Percentiles rank a stretch among this genome's conserved stretches.
Evolutionary conservation across 2,329 filamentous ascomycete species (phyloP).

Genomic region (Scopulariopsis brevicaulis): DNA sequence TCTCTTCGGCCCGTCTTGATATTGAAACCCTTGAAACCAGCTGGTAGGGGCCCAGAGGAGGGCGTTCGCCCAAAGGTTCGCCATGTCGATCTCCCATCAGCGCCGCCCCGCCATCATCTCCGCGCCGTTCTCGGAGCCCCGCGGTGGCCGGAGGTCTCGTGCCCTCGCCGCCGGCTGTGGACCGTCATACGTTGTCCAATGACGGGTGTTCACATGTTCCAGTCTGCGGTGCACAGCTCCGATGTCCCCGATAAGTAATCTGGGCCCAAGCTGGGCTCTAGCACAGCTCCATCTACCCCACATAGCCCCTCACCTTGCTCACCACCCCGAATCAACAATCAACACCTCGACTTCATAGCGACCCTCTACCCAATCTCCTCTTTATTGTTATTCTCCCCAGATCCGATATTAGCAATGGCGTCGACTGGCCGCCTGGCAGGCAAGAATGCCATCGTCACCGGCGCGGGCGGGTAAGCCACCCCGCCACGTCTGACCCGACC

Average conservation of each 20-base stretch:
- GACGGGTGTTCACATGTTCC: too few species aligned
- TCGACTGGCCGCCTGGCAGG: slow-evolving; percentile 39
- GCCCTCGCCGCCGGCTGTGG: too few species aligned
- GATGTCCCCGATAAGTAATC: background rate
- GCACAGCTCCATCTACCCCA: background rate
- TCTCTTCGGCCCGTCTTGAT: too few species aligned
- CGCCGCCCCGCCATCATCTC: too few species aligned
- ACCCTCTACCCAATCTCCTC: background rate
- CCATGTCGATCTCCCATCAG: too few species aligned
- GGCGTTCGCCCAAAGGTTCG: too few species aligned
- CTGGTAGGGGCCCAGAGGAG: too few species aligned
- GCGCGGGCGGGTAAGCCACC: slow-evolving; percentile 64
- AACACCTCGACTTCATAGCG: background rate
- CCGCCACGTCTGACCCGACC: background rate
- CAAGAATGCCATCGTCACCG: slow-evolving; percentile 65
- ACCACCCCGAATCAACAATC: background rate
- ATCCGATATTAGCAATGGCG: slow-evolving; percentile 11
- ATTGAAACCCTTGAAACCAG: too few species aligned
- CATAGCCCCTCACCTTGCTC: background rate
- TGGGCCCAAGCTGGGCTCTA: background rate
- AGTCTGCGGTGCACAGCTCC: too few species aligned
- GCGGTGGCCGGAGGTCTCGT: too few species aligned
- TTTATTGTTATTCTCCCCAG: background rate
- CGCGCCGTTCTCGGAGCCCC: too few species aligned
- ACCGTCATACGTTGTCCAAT: too few species aligned